Conservation (phyloP, 345 rosid species). For the Hibiscus mutabilis region DNA sequence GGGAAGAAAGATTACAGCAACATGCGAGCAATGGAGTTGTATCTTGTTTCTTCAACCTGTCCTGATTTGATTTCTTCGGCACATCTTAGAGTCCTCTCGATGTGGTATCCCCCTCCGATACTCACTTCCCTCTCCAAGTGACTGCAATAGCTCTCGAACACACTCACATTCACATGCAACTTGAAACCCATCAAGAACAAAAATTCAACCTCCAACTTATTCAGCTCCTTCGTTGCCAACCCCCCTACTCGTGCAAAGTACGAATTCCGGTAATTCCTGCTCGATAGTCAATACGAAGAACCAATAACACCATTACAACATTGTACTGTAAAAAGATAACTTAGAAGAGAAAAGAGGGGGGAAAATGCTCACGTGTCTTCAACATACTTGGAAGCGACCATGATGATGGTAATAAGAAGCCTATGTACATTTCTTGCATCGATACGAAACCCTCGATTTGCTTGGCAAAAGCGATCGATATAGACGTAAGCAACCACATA, state of each 20-base stretch:
- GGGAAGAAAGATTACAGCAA: slow-evolving; percentile 33
- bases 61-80: slow-evolving; percentile 78
- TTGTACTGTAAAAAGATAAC: not conserved
- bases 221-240: slow-evolving; percentile 51
- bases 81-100: slow-evolving; percentile 72
- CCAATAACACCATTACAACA: not conserved
- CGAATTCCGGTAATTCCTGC: slow-evolving; percentile 77
- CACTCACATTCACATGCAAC: slow-evolving; percentile 78
- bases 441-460: slow-evolving; percentile 60
- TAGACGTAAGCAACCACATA: slow-evolving; percentile 84
- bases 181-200: slow-evolving; percentile 83
- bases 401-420: slow-evolving; percentile 72
- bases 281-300: not conserved
- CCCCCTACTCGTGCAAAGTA: slow-evolving; percentile 86
- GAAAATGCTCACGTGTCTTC: slow-evolving; percentile 72
- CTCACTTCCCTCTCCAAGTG: slow-evolving; percentile 89
- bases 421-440: slow-evolving; percentile 63
- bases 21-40: slow-evolving; percentile 47
- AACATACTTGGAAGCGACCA: slow-evolving; percentile 86
- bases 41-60: slow-evolving; percentile 34
- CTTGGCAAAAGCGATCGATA: slow-evolving; percentile 78
- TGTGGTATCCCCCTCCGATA: slow-evolving; percentile 80
- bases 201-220: slow-evolving; percentile 70
- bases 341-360: not conserved
- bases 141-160: slow-evolving; percentile 83